Evolutionary conservation across 148 eudicot genomes (phyloP).

Genomic region (Rhododendron williamsianum): DNA sequence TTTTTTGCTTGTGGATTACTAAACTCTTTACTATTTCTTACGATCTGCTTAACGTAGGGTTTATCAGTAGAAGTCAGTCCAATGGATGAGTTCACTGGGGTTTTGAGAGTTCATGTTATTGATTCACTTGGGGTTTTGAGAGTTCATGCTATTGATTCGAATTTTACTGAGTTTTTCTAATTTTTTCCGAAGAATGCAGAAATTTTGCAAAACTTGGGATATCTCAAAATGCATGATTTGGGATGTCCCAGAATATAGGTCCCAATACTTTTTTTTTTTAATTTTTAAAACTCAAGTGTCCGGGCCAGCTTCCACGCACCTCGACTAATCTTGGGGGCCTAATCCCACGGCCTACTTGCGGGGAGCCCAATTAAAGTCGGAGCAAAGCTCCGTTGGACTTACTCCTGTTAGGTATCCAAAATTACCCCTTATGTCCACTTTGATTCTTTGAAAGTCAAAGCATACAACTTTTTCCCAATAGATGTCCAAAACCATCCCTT

Average conservation of each 20-base stretch:
- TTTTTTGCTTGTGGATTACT: neutral
- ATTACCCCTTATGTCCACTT: neutral
- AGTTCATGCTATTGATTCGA: neutral
- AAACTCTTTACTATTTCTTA: neutral
- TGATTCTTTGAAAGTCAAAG: neutral
- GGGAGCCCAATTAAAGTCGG: no score
- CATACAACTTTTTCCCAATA: neutral
- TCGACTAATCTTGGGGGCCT: neutral
- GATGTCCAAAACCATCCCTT: neutral
- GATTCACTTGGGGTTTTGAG: neutral
- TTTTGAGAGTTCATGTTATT: neutral
- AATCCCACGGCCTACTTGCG: no score
- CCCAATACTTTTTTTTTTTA: neutral
- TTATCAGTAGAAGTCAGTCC: neutral
- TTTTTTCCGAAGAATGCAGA: neutral
- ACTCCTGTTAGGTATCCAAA: neutral
- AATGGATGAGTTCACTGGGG: neutral
- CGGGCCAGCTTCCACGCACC: no score
- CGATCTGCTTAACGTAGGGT: neutral
- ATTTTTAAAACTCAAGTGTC: no score
- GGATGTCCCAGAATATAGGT: neutral
- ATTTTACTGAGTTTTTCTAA: neutral
- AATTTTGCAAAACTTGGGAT: neutral
- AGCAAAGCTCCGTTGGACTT: no score
- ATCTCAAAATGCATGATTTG: neutral